phyloP scores from a whole-genome alignment of 2,329 filamentous ascomycete species.

The Sordariomycetes sp. region DNA sequence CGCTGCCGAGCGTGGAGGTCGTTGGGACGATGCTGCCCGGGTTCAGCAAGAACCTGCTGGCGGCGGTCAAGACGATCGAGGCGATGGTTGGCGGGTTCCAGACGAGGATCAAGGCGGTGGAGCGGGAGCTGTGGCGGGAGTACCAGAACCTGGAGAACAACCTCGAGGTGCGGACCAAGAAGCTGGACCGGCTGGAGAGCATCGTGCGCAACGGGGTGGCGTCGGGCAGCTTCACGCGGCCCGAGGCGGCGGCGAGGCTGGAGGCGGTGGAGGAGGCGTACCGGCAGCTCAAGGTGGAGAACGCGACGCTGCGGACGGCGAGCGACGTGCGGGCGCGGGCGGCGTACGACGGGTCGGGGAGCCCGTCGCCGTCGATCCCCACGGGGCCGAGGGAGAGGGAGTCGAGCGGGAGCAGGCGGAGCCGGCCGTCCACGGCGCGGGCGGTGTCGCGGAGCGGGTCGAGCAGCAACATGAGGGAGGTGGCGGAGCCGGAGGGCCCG shows the following conservation, averaged over 20 bases:
- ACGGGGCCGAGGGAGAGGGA: slow-evolving; percentile 40
- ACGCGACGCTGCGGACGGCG: slow-evolving; percentile 57
- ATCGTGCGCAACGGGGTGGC: slow-evolving; percentile 58
- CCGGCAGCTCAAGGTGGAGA: slow-evolving; percentile 52
- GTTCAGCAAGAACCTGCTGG: slow-evolving; percentile 82
- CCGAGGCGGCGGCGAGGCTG: slow-evolving; percentile 31
- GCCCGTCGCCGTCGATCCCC: slow-evolving; percentile 42
- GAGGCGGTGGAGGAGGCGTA: slow-evolving; percentile 49
- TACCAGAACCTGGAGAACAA: slow-evolving; percentile 78
- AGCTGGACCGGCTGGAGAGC: slow-evolving; percentile 77
- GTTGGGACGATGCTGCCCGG: slow-evolving; percentile 77
- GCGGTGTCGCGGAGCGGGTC: slow-evolving; percentile 16
- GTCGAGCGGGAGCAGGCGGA: slow-evolving; percentile 14
- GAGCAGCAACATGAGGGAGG: slow-evolving; percentile 16
- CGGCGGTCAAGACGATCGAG: slow-evolving; percentile 82
- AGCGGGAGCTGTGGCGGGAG: slow-evolving; percentile 82
- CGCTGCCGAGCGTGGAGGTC: slow-evolving; percentile 71
- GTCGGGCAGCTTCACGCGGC: slow-evolving; percentile 23
- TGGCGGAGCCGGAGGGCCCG: slow-evolving; percentile 9
- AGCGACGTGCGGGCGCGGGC: slow-evolving; percentile 45
- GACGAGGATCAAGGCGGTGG: slow-evolving; percentile 69
- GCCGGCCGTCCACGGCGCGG: slow-evolving; percentile 2
- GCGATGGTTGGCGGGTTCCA: slow-evolving; percentile 68
- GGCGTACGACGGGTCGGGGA: slow-evolving; percentile 26
- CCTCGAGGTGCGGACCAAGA: slow-evolving; percentile 70